Evolutionary conservation across 2,329 filamentous ascomycete species (phyloP), one percentile per base, ranked within the genome.

Genomic region (Alternaria triticina): DNA sequence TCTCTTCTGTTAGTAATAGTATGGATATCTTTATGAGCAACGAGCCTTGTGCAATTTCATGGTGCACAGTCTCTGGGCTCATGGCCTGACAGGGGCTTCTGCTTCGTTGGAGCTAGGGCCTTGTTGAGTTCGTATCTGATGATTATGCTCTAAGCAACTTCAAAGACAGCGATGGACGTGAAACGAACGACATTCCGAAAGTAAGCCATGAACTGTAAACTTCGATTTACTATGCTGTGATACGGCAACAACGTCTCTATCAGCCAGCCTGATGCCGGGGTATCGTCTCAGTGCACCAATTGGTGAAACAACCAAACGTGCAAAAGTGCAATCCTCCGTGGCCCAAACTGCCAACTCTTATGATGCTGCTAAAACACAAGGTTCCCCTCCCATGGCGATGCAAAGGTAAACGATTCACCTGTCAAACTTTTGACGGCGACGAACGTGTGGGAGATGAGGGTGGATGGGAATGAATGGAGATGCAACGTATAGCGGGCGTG

Each of bases 251-350:
- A 54, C 17, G 47, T 13, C 44, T 20, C 40, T 43, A 33, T 47
- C 44, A 20, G 44, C 50, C 44, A 20, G 44, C 50, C 13, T 17
- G 8, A 56, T 40, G 36, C 33, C 13, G 28, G 59, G 59, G 59
- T 61, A 61, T 61, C 40, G 59, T 54, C 43, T 51, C 40, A 46
- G 50, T 25, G 49, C 58, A 50, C 25, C 25, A 44, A 61, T 23
- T 15, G 36, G 36, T 33, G 17, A 50, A 17, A 54, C 40, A 23
- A n/a, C n/a, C 36, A 23, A 33, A 5, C 15, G 25, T 5, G 27
- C 6, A 54, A 15, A 36, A 15, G 13, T 33, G 20, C 15, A 12
- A 25, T 20, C 17, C 15, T 22, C 30, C 17, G 3, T 52, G 22
- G 7, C 30, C 13, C 30, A 23, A 28, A 52, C 3, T 20, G 13